A percentile compares a stretch with the other conserved stretches of the same genome.
These are phyloP conservation scores for Zopfochytrium polystomum DNA, from an alignment of 371 early-diverging fungal species.

Conservation along the genomic window DNA sequence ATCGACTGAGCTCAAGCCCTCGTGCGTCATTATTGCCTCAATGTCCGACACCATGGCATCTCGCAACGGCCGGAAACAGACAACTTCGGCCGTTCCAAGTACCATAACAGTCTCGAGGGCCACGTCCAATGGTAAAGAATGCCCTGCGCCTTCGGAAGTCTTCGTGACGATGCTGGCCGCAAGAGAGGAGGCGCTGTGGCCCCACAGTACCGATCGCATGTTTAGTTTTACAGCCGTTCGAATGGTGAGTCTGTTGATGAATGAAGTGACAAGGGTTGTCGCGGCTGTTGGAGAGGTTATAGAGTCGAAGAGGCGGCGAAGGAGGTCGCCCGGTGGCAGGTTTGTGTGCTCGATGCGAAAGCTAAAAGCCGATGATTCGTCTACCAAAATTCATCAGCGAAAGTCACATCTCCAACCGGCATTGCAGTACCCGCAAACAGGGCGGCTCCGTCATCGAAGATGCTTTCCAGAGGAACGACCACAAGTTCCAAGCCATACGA, in stretches of 20 bases:
- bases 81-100: conserved; percentile 43
- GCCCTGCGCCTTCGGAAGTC: conserved; percentile 83
- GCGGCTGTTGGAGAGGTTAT: conserved; percentile 13
- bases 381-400: conserved; percentile 1
- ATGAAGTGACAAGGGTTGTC: background rate
- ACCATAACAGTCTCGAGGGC: too few relatives aligned
- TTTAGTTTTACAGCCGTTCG: conserved; percentile 25
- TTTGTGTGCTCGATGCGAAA: background rate
- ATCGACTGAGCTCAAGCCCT: too few relatives aligned
- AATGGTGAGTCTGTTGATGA: background rate
- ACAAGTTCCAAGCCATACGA: conserved; percentile 23
- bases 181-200: conserved; percentile 75
- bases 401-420: conserved; percentile 1
- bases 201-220: conserved; percentile 70
- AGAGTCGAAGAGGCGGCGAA: background rate
- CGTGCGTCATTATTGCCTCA: conserved; percentile 64
- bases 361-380: conserved; percentile 1
- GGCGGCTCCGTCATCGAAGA: conserved; percentile 31
- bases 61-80: conserved; percentile 74
- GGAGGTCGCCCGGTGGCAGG: background rate
- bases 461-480: conserved; percentile 43
- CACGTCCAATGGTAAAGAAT: conserved; percentile 74
- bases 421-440: too few relatives aligned
- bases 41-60: conserved; percentile 79
- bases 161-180: conserved; percentile 75